Percentiles rank a stretch among this genome's conserved stretches.
Conservation (phyloP, 2,329 filamentous ascomycete genomes). For the Phaeosphaeriaceae sp. region DNA sequence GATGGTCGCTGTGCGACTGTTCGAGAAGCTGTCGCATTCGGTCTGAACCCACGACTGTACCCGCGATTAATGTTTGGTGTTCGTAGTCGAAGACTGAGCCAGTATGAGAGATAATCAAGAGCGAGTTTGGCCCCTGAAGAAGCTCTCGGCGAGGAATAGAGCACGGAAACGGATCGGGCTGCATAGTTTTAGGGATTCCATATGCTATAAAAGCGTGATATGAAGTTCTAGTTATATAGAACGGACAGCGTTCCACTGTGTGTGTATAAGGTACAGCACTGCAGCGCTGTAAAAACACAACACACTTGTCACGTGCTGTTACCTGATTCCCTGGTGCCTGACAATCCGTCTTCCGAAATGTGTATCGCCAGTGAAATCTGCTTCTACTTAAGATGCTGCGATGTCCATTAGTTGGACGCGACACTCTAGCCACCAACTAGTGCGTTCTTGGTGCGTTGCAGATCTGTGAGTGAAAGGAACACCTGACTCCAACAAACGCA, state of each 20-base stretch:
- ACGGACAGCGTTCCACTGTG: no score
- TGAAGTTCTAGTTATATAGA: no score
- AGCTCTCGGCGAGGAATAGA: background rate
- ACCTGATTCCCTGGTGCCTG: no score
- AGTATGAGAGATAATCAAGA: conserved; percentile 3
- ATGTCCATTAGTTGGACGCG: background rate
- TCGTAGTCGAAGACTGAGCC: conserved; percentile 3
- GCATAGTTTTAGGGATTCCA: background rate
- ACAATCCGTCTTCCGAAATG: no score
- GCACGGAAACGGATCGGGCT: background rate
- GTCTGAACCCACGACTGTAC: conserved; percentile 5
- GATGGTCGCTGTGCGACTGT: conserved; percentile 2
- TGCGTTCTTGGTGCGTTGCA: background rate
- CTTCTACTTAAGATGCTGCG: no score
- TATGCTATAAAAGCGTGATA: no score
- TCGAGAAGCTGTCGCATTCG: conserved; percentile 11
- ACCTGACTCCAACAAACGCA: background rate
- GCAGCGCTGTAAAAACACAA: no score
- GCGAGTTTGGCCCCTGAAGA: conserved; percentile 3
- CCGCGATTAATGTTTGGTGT: conserved; percentile 6
- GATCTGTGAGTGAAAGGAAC: background rate
- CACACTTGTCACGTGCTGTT: no score
- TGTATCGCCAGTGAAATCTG: no score
- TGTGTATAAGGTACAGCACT: background rate
- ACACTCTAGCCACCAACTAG: background rate